Conservation (phyloP, 257 asterid species). For the Lycium barbarum region DNA sequence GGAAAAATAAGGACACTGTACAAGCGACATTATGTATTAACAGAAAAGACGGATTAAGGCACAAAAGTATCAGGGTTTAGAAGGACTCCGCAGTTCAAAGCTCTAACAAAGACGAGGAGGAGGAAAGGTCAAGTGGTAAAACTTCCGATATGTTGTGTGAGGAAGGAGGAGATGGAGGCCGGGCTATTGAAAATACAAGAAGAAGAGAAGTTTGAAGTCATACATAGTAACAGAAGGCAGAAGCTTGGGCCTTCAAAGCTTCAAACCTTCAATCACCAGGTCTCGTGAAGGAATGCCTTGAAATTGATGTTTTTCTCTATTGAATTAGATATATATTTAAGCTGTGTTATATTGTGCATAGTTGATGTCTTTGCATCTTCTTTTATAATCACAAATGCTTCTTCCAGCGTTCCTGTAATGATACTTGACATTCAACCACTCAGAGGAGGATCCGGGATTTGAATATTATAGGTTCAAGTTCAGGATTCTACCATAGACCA, state of each 20-base stretch:
- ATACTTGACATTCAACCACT: not conserved
- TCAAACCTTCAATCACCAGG: not conserved
- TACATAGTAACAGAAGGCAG: not conserved
- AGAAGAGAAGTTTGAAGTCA: not conserved
- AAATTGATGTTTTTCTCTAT: not conserved
- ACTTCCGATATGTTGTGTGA: not conserved
- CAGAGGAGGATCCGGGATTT: not conserved
- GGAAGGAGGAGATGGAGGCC: not conserved
- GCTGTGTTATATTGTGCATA: not conserved
- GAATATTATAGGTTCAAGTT: not conserved
- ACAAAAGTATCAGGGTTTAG: not conserved
- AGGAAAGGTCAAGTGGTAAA: not conserved
- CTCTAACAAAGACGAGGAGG: not conserved
- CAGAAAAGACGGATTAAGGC: not conserved
- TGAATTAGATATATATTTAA: not conserved
- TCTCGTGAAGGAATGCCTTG: constrained; percentile 13
- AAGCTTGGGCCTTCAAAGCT: not conserved
- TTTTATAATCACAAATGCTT: not conserved
- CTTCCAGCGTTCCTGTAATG: not conserved
- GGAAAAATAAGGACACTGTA: not conserved
- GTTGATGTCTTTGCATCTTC: not conserved
- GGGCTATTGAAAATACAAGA: not conserved
- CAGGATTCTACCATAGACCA: not conserved
- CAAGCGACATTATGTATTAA: not conserved
- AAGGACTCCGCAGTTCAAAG: not conserved